phyloP scores from a whole-genome alignment of 2,329 filamentous ascomycete genomes.

The Pseudogymnoascus sp. region DNA sequence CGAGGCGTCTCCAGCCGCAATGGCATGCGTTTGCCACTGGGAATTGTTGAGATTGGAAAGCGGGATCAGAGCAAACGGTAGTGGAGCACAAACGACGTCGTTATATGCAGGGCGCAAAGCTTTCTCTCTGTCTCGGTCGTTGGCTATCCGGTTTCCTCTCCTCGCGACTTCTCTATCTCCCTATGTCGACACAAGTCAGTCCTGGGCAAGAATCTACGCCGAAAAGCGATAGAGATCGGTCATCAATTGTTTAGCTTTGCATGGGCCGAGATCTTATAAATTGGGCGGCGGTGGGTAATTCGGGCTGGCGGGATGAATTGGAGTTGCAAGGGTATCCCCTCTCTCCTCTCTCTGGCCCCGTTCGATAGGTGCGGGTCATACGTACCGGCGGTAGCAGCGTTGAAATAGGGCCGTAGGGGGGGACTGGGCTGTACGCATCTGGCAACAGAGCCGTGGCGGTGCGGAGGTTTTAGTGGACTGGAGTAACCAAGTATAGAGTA shows the following conservation, averaged over 20 bases:
- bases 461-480: not conserved
- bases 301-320: not conserved
- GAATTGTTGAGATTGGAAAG: not conserved
- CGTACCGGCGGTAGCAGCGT: slow-evolving; percentile 4
- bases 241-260: not conserved
- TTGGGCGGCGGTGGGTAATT: not conserved
- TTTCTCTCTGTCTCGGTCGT: not conserved
- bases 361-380: not conserved
- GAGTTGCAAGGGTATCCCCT: not conserved
- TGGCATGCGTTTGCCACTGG: not conserved
- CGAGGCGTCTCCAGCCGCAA: not conserved
- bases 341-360: not conserved
- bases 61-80: not conserved
- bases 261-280: slow-evolving; percentile 7
- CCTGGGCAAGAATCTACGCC: not conserved
- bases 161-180: not conserved
- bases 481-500: not conserved
- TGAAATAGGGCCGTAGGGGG: slow-evolving; percentile 1
- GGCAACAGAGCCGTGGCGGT: not conserved
- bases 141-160: not conserved
- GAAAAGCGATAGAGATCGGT: not conserved
- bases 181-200: not conserved
- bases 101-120: not conserved
- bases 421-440: not conserved
- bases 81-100: not conserved